Percentiles rank a stretch among this genome's conserved stretches.
phyloP scores from a whole-genome alignment of 257 asterid genomes.

The Ilex asprella region DNA sequence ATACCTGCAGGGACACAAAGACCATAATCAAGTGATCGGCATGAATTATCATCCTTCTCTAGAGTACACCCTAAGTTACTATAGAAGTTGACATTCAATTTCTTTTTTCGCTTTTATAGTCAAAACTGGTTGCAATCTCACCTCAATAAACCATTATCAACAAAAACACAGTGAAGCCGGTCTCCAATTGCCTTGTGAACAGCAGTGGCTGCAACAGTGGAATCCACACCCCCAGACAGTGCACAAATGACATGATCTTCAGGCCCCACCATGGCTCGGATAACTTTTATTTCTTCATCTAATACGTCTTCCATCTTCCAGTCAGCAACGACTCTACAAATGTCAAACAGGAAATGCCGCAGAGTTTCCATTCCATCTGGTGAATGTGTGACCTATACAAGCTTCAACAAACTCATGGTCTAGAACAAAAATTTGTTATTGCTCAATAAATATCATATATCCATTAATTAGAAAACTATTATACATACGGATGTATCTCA shows the following conservation, averaged over 20 bases:
- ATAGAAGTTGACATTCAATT: slow-evolving; percentile 33
- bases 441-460: too few species aligned
- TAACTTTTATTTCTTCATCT: slow-evolving; percentile 67
- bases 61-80: slow-evolving; percentile 49
- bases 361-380: slow-evolving; percentile 88
- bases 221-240: slow-evolving; percentile 95
- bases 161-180: slow-evolving; percentile 92
- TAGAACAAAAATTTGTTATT: background rate
- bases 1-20: slow-evolving; percentile 33
- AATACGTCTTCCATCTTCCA: slow-evolving; percentile 92
- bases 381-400: slow-evolving; percentile 84
- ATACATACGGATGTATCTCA: too few species aligned
- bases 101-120: slow-evolving; percentile 77
- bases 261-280: slow-evolving; percentile 53
- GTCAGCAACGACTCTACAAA: slow-evolving; percentile 67
- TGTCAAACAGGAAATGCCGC: slow-evolving; percentile 58
- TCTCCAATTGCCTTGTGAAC: slow-evolving; percentile 95
- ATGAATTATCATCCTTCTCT: slow-evolving; percentile 37
- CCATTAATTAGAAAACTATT: too few species aligned
- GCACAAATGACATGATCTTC: slow-evolving; percentile 96
- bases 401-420: slow-evolving; percentile 3
- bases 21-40: slow-evolving; percentile 29
- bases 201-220: slow-evolving; percentile 92
- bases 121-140: slow-evolving; percentile 13
- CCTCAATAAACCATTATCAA: slow-evolving; percentile 95